Conservation (phyloP, 2,329 filamentous ascomycete genomes). For the Microdochium trichocladiopsis region DNA sequence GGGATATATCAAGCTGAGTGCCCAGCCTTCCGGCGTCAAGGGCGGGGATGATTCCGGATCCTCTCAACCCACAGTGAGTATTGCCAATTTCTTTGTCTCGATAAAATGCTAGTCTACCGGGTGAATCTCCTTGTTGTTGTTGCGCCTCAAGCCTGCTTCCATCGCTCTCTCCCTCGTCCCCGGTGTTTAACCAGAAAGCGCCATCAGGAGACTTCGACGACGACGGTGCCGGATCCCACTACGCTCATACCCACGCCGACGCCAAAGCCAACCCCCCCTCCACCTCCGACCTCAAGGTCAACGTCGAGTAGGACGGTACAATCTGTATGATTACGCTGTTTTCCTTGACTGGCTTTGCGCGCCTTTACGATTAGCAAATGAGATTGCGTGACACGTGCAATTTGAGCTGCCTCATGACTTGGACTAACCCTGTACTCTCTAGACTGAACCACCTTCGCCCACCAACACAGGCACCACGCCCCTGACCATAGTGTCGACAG, state of each 20-base stretch:
- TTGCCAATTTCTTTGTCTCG: conserved; percentile 8
- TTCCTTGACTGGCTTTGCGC: background rate
- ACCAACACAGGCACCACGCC: background rate
- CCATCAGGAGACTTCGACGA: background rate
- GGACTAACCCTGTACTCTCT: background rate
- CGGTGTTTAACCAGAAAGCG: background rate
- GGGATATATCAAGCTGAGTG: conserved; percentile 56
- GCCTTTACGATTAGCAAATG: too few species aligned
- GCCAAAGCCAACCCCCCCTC: background rate
- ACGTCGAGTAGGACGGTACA: background rate
- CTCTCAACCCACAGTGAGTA: conserved; percentile 18
- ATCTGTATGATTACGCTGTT: background rate
- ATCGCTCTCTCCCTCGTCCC: background rate
- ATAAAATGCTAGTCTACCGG: background rate
- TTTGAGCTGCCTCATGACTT: background rate
- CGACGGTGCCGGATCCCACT: background rate
- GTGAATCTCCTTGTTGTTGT: background rate
- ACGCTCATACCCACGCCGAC: background rate
- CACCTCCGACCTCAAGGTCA: background rate
- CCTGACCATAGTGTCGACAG: background rate
- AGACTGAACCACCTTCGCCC: background rate
- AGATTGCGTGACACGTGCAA: too few species aligned
- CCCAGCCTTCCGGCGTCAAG: conserved; percentile 50
- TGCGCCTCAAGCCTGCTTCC: background rate
- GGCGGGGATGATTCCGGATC: conserved; percentile 13